Conservation (phyloP, 768 basidiomycete genomes). For the Suillus cothurnatus region DNA sequence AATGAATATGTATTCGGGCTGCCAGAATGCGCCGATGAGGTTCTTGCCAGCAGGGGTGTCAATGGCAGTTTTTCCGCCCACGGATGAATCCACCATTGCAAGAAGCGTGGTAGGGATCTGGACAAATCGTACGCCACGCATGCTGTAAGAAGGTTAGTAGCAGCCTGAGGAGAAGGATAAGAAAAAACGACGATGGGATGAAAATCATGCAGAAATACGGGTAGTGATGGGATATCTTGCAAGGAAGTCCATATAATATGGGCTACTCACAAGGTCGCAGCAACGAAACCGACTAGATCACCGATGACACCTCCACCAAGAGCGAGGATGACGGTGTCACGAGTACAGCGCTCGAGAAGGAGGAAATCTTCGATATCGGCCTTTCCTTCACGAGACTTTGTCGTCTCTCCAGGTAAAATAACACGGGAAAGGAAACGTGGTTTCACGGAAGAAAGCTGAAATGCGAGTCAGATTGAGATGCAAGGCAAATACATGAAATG, state of each 20-base stretch:
- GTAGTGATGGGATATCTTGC: neutral
- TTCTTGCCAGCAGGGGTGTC: conserved; percentile 99
- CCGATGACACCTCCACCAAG: conserved; percentile 98
- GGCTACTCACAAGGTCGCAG: conserved; percentile 85
- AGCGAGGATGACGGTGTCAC: conserved; percentile 91
- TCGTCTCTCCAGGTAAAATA: conserved; percentile 89
- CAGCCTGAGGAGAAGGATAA: neutral
- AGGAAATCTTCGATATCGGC: conserved; percentile 94
- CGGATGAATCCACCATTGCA: conserved; percentile 98
- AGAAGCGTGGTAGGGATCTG: conserved; percentile 97
- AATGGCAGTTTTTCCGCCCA: conserved; percentile 99
- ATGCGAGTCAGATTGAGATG: neutral
- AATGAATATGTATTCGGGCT: conserved; percentile 96
- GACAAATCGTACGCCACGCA: conserved; percentile 94
- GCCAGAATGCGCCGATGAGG: conserved; percentile 98
- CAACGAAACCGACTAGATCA: conserved; percentile 94
- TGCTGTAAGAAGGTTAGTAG: conserved; percentile 51
- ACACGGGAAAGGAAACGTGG: conserved; percentile 77
- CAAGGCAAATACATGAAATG: neutral
- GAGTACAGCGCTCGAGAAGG: conserved; percentile 82
- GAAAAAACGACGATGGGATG: conserved; percentile 1
- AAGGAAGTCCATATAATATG: neutral
- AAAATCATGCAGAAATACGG: neutral
- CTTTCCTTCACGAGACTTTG: conserved; percentile 90
- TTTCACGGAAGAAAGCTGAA: conserved; percentile 25